phyloP scores from a whole-genome alignment of 1,284 basidiomycete genomes.

The Pseudozyma hubeiensis region DNA sequence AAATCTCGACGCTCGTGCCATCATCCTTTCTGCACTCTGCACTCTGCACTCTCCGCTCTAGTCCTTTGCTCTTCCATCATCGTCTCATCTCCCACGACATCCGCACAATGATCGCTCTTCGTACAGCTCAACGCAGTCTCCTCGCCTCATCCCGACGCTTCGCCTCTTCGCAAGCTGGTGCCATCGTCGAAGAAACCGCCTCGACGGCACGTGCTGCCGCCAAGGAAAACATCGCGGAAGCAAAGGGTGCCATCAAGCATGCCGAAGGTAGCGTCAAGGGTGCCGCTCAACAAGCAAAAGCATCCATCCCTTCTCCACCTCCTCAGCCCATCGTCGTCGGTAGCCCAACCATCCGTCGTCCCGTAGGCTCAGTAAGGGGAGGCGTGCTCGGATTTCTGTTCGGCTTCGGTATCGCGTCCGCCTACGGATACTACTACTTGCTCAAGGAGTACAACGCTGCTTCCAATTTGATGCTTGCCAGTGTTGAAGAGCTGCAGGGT shows the following conservation, averaged over 20 bases:
- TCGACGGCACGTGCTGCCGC: slow-evolving; percentile 13
- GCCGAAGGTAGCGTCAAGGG: slow-evolving; percentile 25
- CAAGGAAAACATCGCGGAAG: slow-evolving; percentile 22
- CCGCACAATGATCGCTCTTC: slow-evolving; percentile 24
- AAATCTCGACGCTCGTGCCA: slow-evolving; percentile 26
- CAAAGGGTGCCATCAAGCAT: slow-evolving; percentile 29
- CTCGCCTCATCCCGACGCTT: slow-evolving; percentile 9
- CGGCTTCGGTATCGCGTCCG: slow-evolving; percentile 82
- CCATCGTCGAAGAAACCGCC: slow-evolving; percentile 26
- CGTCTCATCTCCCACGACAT: neutral
- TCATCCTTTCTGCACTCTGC: neutral
- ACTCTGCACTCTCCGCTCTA: too few relatives aligned
- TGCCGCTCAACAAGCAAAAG: slow-evolving; percentile 21
- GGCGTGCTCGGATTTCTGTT: slow-evolving; percentile 83
- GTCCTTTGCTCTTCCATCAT: neutral
- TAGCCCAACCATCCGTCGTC: slow-evolving; percentile 34
- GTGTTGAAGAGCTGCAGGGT: slow-evolving; percentile 84
- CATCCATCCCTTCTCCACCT: slow-evolving; percentile 25
- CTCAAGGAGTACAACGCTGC: slow-evolving; percentile 90
- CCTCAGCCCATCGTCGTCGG: slow-evolving; percentile 40
- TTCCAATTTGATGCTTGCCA: slow-evolving; percentile 82
- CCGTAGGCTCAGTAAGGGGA: slow-evolving; percentile 42
- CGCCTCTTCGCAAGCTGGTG: slow-evolving; percentile 22
- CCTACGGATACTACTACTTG: slow-evolving; percentile 85
- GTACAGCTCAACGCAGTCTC: slow-evolving; percentile 5